Conservation (phyloP, 257 asterid species). For the Prunella vulgaris region DNA sequence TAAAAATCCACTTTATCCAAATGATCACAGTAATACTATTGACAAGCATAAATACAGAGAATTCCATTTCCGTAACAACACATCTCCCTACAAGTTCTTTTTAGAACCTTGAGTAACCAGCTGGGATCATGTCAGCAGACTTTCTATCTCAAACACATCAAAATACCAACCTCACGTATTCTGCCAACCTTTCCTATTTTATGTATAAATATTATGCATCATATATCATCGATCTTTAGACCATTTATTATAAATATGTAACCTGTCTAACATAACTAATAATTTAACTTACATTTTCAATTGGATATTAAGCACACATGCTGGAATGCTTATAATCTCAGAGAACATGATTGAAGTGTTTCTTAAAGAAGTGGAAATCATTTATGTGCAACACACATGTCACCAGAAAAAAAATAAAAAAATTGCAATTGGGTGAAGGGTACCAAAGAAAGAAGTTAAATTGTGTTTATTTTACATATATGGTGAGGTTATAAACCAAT, state of each 20-base stretch:
- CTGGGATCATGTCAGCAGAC: slow-evolving; percentile 15
- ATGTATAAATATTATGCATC: background rate
- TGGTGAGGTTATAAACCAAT: background rate
- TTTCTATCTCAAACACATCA: background rate
- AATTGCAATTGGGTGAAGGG: slow-evolving; percentile 8
- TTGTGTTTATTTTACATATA: background rate
- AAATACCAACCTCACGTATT: slow-evolving; percentile 1
- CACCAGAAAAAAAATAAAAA: background rate
- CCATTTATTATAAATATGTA: background rate
- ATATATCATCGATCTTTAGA: background rate
- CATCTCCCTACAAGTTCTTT: background rate
- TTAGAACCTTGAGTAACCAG: slow-evolving; percentile 2
- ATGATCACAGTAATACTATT: too few relatives aligned
- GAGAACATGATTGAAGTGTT: background rate
- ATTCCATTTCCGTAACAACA: too few relatives aligned
- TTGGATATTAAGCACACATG: background rate
- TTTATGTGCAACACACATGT: background rate
- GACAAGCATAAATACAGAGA: too few relatives aligned
- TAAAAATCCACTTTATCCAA: too few relatives aligned
- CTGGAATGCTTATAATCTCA: background rate
- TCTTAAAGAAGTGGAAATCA: background rate
- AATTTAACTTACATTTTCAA: slow-evolving; percentile 1
- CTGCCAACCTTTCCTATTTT: background rate
- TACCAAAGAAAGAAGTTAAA: background rate
- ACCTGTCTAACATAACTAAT: background rate